A percentile compares a stretch with the other conserved stretches of the same genome.
Conservation (phyloP, 2,329 filamentous ascomycete species). For the Rachicladosporium sp. region DNA sequence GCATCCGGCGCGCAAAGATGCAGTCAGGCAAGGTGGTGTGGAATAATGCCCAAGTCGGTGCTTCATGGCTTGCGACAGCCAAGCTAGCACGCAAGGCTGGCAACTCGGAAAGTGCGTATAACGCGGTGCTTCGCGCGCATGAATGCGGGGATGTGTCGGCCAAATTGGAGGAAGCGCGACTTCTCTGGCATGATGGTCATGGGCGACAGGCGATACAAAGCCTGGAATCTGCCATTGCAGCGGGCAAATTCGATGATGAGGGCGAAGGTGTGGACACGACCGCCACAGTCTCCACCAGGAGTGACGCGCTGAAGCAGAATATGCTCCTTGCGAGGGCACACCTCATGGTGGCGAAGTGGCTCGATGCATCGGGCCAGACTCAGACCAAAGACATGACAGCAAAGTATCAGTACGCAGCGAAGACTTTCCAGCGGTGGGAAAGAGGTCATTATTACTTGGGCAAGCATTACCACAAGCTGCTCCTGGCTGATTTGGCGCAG, state of each 20-base stretch:
- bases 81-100: conserved; percentile 76
- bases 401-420: conserved; percentile 74
- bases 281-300: conserved; percentile 1
- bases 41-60: conserved; percentile 61
- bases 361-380: conserved; percentile 87
- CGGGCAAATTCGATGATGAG: conserved; percentile 52
- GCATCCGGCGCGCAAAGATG: conserved; percentile 78
- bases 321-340: conserved; percentile 65
- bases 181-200: conserved; percentile 87
- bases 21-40: conserved; percentile 31
- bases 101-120: conserved; percentile 77
- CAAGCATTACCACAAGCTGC: conserved; percentile 90
- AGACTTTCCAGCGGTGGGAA: conserved; percentile 63
- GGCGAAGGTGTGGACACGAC: conserved; percentile 4
- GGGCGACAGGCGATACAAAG: conserved; percentile 91
- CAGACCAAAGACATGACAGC: conserved; percentile 66
- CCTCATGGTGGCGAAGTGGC: conserved; percentile 88
- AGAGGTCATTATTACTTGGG: conserved; percentile 96
- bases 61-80: conserved; percentile 74
- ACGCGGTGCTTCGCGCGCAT: conserved; percentile 80
- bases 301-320: conserved; percentile 32
- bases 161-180: conserved; percentile 83
- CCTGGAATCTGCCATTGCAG: conserved; percentile 72
- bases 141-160: conserved; percentile 74
- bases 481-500: conserved; percentile 76